These are phyloP conservation scores for Pleurotus cornucopiae DNA, from an alignment of 768 basidiomycete genomes.

Conservation along the genomic window DNA sequence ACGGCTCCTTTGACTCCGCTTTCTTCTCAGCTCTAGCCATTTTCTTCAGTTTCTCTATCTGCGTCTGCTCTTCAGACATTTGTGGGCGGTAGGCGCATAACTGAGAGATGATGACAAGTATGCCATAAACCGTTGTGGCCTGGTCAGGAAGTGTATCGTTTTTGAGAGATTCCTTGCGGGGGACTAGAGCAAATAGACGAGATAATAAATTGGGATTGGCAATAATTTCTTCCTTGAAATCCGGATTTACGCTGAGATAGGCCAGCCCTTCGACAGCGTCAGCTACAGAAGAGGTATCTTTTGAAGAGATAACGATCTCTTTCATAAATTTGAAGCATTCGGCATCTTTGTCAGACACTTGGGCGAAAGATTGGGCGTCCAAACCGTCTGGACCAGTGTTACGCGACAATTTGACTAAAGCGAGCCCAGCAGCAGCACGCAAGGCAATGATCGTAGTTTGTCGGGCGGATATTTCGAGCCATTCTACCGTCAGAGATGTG, in stretches of 20 bases:
- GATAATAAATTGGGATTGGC: conserved; percentile 49
- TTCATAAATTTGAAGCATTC: conserved; percentile 55
- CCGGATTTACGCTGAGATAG: conserved; percentile 67
- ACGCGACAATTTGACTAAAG: conserved; percentile 73
- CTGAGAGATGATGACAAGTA: conserved; percentile 73
- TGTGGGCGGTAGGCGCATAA: conserved; percentile 66
- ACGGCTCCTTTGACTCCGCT: conserved; percentile 19
- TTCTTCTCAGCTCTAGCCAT: conserved; percentile 56
- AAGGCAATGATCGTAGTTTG: conserved; percentile 41
- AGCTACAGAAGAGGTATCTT: conserved; percentile 33
- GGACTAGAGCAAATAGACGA: conserved; percentile 52
- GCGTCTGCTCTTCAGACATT: conserved; percentile 75
- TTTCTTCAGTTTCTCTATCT: conserved; percentile 72
- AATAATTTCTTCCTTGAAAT: conserved; percentile 60
- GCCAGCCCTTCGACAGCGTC: conserved; percentile 83
- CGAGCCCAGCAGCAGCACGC: conserved; percentile 63
- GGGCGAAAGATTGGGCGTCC: conserved; percentile 4
- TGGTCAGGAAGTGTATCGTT: conserved; percentile 24
- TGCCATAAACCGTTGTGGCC: conserved; percentile 68
- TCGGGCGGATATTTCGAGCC: conserved; percentile 62
- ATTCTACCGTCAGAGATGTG: conserved; percentile 49
- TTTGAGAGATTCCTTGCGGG: conserved; percentile 36
- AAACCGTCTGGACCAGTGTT: conserved; percentile 42
- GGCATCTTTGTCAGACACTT: conserved; percentile 28
- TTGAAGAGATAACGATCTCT: conserved; percentile 41